phyloP scores from a whole-genome alignment of 1,284 basidiomycete genomes.

The Moesziomyces aphidis region DNA sequence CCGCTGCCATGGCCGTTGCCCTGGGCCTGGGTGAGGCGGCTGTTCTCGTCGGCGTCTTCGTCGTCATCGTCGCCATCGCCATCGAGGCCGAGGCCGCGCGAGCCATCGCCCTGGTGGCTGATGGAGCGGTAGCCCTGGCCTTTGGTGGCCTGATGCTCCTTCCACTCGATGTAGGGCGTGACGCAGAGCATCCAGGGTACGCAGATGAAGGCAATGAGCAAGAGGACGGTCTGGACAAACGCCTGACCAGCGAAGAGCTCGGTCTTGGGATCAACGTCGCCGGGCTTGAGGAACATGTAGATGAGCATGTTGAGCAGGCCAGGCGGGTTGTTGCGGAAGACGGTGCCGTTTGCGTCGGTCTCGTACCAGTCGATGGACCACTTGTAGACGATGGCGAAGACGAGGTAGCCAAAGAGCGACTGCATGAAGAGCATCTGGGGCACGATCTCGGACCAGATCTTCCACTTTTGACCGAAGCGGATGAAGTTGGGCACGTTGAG shows the following conservation, averaged over 20 bases:
- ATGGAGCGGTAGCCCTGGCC: slow-evolving; percentile 83
- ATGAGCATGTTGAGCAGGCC: slow-evolving; percentile 76
- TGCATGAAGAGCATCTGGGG: slow-evolving; percentile 98
- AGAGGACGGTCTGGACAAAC: slow-evolving; percentile 83
- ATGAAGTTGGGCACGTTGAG: slow-evolving; percentile 95
- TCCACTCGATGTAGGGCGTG: slow-evolving; percentile 94
- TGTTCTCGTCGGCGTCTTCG: slow-evolving; percentile 70
- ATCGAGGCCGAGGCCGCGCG: slow-evolving; percentile 48
- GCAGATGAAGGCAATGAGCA: slow-evolving; percentile 85
- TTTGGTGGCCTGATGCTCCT: slow-evolving; percentile 87
- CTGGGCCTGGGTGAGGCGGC: slow-evolving; percentile 65
- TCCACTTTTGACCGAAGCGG: slow-evolving; percentile 85
- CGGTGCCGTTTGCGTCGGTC: slow-evolving; percentile 71
- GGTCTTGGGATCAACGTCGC: slow-evolving; percentile 74
- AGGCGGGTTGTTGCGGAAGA: slow-evolving; percentile 75
- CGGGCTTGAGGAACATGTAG: slow-evolving; percentile 68
- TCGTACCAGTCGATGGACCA: slow-evolving; percentile 93
- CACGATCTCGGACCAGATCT: slow-evolving; percentile 93
- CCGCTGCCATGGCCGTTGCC: slow-evolving; percentile 80
- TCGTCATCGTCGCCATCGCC: slow-evolving; percentile 54
- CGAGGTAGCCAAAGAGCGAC: slow-evolving; percentile 96
- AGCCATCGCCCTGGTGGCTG: slow-evolving; percentile 43
- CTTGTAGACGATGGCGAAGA: slow-evolving; percentile 95
- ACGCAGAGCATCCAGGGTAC: slow-evolving; percentile 94
- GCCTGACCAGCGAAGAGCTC: slow-evolving; percentile 89